A percentile compares a stretch with the other conserved stretches of the same genome.
Conservation (phyloP, 805 yeast genomes). For the Ogataea zsoltii region DNA sequence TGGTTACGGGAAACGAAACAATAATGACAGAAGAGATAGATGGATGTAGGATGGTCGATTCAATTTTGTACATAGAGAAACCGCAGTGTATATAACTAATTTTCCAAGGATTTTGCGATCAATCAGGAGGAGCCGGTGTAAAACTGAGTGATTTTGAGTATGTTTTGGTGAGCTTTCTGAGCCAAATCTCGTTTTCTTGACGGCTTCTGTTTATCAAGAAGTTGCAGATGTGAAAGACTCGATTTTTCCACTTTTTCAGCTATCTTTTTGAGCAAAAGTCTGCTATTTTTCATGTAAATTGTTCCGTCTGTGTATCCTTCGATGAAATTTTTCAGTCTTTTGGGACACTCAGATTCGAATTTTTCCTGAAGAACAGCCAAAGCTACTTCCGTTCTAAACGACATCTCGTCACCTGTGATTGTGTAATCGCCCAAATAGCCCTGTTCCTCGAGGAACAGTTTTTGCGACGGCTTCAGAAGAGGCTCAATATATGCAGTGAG, state of each 20-base stretch:
- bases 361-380: conserved; percentile 54
- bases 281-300: conserved; percentile 35
- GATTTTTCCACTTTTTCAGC: conserved; percentile 28
- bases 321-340: conserved; percentile 39
- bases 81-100: no score
- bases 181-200: background rate
- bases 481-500: conserved; percentile 45
- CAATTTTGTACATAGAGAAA: background rate
- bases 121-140: no score
- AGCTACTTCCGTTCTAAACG: conserved; percentile 77
- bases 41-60: background rate
- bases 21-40: conserved; percentile 1
- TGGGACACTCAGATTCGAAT: conserved; percentile 25
- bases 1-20: background rate
- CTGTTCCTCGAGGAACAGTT: conserved; percentile 45
- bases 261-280: conserved; percentile 35
- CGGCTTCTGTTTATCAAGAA: background rate
- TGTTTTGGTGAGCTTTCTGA: background rate
- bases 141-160: background rate
- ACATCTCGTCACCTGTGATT: conserved; percentile 48
- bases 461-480: conserved; percentile 39
- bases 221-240: conserved; percentile 2
- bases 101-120: no score
- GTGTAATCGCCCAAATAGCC: conserved; percentile 80
- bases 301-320: conserved; percentile 52